These are phyloP conservation scores for Trichoderma sp. DNA, from an alignment of 2,329 filamentous ascomycete genomes.

Conservation along the genomic window DNA sequence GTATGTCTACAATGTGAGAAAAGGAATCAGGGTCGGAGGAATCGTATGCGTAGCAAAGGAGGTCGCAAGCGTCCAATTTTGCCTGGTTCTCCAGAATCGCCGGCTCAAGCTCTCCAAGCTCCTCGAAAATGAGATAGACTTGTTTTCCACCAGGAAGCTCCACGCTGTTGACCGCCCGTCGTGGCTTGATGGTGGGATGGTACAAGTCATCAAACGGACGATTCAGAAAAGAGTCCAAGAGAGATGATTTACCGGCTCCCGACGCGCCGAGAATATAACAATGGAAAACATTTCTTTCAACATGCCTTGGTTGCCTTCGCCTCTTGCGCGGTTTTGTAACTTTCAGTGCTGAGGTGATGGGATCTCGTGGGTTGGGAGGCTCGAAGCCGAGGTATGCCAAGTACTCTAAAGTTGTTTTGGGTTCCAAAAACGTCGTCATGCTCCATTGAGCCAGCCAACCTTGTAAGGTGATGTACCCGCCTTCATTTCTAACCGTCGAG, in stretches of 20 bases:
- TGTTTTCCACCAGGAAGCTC: slow-evolving; percentile 95
- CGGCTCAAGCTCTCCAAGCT: slow-evolving; percentile 91
- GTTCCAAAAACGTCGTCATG: slow-evolving; percentile 97
- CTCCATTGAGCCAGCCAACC: slow-evolving; percentile 99
- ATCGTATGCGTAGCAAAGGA: slow-evolving; percentile 94
- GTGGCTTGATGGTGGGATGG: slow-evolving; percentile 90
- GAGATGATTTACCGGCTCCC: slow-evolving; percentile 83
- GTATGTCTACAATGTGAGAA: slow-evolving; percentile 79
- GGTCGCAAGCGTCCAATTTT: slow-evolving; percentile 87
- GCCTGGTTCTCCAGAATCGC: slow-evolving; percentile 89
- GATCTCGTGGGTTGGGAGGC: slow-evolving; percentile 68
- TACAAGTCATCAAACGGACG: slow-evolving; percentile 81
- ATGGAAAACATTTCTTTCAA: slow-evolving; percentile 90
- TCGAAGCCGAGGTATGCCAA: slow-evolving; percentile 96
- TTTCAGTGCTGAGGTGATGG: slow-evolving; percentile 80
- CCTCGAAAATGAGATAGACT: slow-evolving; percentile 92
- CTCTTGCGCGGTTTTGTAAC: slow-evolving; percentile 89
- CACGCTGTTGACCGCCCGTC: slow-evolving; percentile 91
- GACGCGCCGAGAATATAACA: slow-evolving; percentile 88
- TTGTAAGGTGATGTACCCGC: slow-evolving; percentile 90
- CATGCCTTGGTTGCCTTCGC: slow-evolving; percentile 73
- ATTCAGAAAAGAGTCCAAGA: slow-evolving; percentile 88
- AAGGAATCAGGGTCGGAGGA: slow-evolving; percentile 97
- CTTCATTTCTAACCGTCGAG: slow-evolving; percentile 92
- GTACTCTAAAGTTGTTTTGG: slow-evolving; percentile 92